A percentile compares a stretch with the other conserved stretches of the same genome.
These are phyloP conservation scores for Moesziomyces parantarcticus DNA, from an alignment of 1,284 basidiomycete species.

Conservation along the genomic window DNA sequence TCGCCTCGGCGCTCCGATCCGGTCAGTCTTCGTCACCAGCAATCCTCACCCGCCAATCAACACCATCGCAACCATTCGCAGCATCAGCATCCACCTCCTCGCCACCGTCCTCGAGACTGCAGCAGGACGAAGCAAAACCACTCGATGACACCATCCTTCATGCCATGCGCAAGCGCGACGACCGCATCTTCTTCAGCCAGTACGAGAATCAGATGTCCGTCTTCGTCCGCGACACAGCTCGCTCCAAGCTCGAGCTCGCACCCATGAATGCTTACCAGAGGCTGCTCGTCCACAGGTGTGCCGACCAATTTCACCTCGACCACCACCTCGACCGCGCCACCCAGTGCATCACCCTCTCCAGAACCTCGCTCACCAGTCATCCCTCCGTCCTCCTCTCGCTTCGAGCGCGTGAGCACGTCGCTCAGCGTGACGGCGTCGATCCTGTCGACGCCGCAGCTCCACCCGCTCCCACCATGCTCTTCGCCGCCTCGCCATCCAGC, in stretches of 20 bases:
- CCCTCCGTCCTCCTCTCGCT: conserved; percentile 30
- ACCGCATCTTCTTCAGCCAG: conserved; percentile 56
- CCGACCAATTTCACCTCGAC: conserved; percentile 48
- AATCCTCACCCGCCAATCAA: conserved; percentile 1
- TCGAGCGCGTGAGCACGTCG: conserved; percentile 23
- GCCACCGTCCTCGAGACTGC: neutral
- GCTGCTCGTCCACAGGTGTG: conserved; percentile 50
- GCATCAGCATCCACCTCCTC: neutral
- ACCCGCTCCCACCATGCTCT: conserved; percentile 1
- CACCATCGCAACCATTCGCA: neutral
- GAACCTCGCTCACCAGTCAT: conserved; percentile 19
- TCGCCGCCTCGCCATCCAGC: neutral
- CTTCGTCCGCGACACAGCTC: conserved; percentile 27
- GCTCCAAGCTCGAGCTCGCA: conserved; percentile 40
- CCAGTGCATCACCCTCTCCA: conserved; percentile 49
- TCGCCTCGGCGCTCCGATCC: conserved; percentile 25
- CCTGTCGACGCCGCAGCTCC: conserved; percentile 7
- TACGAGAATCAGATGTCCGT: conserved; percentile 51
- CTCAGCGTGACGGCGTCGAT: conserved; percentile 22
- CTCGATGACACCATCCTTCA: conserved; percentile 50
- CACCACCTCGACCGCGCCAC: conserved; percentile 48
- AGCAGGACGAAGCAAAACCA: neutral
- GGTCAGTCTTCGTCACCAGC: conserved; percentile 3
- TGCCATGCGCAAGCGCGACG: conserved; percentile 49
- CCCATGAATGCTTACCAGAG: conserved; percentile 61